A percentile compares a stretch with the other conserved stretches of the same genome.
phyloP scores from a whole-genome alignment of 2,329 filamentous ascomycete species.

The Cryphonectria japonica region DNA sequence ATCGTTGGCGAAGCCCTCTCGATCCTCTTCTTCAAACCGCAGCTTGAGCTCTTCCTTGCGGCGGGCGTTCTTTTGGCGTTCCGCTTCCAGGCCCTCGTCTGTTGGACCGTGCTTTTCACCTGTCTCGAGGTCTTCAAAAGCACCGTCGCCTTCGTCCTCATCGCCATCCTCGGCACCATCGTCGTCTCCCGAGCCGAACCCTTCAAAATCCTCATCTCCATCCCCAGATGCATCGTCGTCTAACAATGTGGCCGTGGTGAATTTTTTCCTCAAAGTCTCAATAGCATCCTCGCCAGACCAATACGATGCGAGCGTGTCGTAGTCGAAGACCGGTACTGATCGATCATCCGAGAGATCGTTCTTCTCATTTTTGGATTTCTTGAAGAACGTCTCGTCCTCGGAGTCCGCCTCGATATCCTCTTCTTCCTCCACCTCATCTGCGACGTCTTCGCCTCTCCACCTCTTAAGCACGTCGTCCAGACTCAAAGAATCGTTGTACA shows the following conservation, averaged over 20 bases:
- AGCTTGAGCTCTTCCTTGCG: constrained; percentile 93
- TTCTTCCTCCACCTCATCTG: constrained; percentile 54
- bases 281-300: constrained; percentile 83
- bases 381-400: constrained; percentile 67
- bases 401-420: constrained; percentile 60
- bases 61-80: constrained; percentile 87
- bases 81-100: constrained; percentile 71
- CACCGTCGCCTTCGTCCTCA: constrained; percentile 56
- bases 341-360: constrained; percentile 79
- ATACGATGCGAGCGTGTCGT: constrained; percentile 78
- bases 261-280: constrained; percentile 72
- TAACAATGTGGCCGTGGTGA: constrained; percentile 70
- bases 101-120: constrained; percentile 61
- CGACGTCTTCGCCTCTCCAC: constrained; percentile 73
- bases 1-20: constrained; percentile 93
- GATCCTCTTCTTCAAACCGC: constrained; percentile 95
- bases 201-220: constrained; percentile 46
- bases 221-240: constrained; percentile 51
- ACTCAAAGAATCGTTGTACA: constrained; percentile 83
- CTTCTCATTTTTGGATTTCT: constrained; percentile 64
- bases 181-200: constrained; percentile 38
- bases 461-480: constrained; percentile 74
- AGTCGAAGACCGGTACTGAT: constrained; percentile 77
- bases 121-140: constrained; percentile 74
- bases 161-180: constrained; percentile 52